A percentile compares a stretch with the other conserved stretches of the same genome.
Conservation (phyloP, 352 stramenopile species). For the Aphanomyces astaci region DNA sequence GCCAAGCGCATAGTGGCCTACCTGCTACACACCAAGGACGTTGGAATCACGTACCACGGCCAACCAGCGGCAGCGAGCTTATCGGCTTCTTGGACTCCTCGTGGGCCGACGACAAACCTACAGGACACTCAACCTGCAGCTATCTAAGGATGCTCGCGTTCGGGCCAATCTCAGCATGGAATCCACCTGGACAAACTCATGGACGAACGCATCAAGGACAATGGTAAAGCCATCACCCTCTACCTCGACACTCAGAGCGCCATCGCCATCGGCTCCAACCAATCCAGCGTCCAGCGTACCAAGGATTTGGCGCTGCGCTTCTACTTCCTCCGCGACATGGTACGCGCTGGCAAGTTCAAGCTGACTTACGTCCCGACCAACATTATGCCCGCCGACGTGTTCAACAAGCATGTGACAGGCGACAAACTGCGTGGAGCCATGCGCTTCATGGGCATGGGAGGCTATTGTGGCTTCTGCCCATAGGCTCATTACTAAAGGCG, state of each 20-base stretch:
- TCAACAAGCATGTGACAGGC: background rate
- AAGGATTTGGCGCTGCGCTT: constrained; percentile 5
- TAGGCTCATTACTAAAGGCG: too few species aligned
- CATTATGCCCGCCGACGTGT: background rate
- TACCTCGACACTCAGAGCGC: constrained; percentile 14
- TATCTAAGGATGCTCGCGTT: background rate
- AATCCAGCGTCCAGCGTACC: constrained; percentile 1
- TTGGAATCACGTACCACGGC: background rate
- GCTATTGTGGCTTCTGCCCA: background rate
- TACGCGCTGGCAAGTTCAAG: background rate
- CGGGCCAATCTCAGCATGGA: background rate
- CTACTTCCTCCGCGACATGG: background rate
- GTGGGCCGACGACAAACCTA: too few species aligned
- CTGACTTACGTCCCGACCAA: constrained; percentile 1
- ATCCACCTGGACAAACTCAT: background rate
- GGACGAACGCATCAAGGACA: background rate
- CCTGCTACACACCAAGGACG: background rate
- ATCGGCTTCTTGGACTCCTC: too few species aligned
- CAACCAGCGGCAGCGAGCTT: constrained; percentile 7
- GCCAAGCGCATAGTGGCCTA: constrained; percentile 2
- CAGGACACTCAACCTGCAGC: too few species aligned
- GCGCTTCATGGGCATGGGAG: background rate
- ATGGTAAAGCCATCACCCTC: background rate
- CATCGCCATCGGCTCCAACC: background rate
- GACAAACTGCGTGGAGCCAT: background rate